Conservation (phyloP, 2,329 filamentous ascomycete species). For the Tolypocladium sp. region DNA sequence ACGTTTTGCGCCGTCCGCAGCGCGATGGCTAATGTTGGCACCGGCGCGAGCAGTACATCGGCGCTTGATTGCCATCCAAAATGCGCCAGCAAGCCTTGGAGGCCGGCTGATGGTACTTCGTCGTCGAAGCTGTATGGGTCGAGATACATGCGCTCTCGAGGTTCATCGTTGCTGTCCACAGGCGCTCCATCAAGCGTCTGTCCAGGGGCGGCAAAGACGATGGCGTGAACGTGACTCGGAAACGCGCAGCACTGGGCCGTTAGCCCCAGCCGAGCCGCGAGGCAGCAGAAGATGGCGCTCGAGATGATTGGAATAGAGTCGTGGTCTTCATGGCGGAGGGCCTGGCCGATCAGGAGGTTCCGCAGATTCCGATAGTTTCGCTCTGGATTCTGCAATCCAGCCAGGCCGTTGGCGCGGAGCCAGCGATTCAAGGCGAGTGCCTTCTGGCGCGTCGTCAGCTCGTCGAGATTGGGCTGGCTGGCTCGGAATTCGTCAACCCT, state of each 20-base stretch:
- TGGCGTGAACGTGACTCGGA: slow-evolving; percentile 76
- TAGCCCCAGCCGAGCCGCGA: slow-evolving; percentile 67
- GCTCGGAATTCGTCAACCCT: slow-evolving; percentile 48
- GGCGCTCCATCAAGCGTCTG: slow-evolving; percentile 48
- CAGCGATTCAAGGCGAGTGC: slow-evolving; percentile 61
- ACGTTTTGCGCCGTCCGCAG: slow-evolving; percentile 71
- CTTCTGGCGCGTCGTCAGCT: slow-evolving; percentile 54
- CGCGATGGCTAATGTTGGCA: slow-evolving; percentile 57
- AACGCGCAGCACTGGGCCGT: slow-evolving; percentile 72
- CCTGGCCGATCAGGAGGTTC: slow-evolving; percentile 82
- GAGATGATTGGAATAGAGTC: slow-evolving; percentile 81
- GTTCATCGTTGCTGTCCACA: slow-evolving; percentile 27
- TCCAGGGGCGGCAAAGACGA: slow-evolving; percentile 56
- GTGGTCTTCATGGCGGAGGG: slow-evolving; percentile 62
- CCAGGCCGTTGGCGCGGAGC: slow-evolving; percentile 58
- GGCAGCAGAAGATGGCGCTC: slow-evolving; percentile 73
- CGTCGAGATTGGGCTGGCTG: slow-evolving; percentile 41
- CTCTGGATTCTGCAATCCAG: slow-evolving; percentile 57
- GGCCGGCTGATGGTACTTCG: slow-evolving; percentile 52
- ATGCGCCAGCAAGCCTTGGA: slow-evolving; percentile 50
- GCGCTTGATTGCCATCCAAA: slow-evolving; percentile 31
- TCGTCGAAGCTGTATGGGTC: slow-evolving; percentile 67
- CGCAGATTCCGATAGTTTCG: slow-evolving; percentile 67
- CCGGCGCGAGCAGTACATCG: slow-evolving; percentile 51
- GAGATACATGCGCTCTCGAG: slow-evolving; percentile 57